These are phyloP conservation scores for Phytophthora capsici DNA, from an alignment of 352 stramenopile genomes.

Conservation along the genomic window DNA sequence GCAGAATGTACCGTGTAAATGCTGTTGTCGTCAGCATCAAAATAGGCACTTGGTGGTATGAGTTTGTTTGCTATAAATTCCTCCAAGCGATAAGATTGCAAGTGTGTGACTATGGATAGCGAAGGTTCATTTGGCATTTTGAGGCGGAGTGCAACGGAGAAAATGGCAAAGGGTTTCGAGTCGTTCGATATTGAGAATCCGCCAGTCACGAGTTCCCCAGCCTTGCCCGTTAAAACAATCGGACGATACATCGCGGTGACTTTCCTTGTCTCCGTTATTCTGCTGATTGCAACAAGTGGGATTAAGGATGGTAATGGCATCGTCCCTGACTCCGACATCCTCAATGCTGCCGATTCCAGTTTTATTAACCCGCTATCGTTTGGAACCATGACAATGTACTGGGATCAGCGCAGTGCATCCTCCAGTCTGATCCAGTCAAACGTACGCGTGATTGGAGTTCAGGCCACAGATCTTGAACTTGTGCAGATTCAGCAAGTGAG, in stretches of 20 bases:
- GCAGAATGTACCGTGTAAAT: constrained; percentile 37
- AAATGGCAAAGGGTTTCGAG: constrained; percentile 25
- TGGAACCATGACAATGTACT: constrained; percentile 67
- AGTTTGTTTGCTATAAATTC: constrained; percentile 18
- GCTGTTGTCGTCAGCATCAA: neutral
- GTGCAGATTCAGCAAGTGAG: constrained; percentile 66
- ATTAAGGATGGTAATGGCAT: constrained; percentile 12
- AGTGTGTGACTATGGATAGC: neutral
- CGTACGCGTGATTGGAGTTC: constrained; percentile 20
- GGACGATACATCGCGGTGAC: constrained; percentile 20
- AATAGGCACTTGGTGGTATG: neutral
- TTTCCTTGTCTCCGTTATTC: constrained; percentile 11
- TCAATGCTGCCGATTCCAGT: constrained; percentile 19
- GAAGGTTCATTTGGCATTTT: neutral
- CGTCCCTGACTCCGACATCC: constrained; percentile 4
- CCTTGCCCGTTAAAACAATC: constrained; percentile 12
- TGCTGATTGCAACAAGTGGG: constrained; percentile 22
- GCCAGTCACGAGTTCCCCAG: neutral
- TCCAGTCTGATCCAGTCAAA: constrained; percentile 34
- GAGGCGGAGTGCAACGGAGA: neutral
- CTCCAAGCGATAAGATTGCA: constrained; percentile 20
- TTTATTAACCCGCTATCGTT: constrained; percentile 35
- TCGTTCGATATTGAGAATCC: constrained; percentile 23
- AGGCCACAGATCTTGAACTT: constrained; percentile 49
- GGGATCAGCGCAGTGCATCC: constrained; percentile 47